Evolutionary conservation across 345 rosid species (phyloP), one percentile per base, ranked within the genome.

Genomic region (Camelina laxa): DNA sequence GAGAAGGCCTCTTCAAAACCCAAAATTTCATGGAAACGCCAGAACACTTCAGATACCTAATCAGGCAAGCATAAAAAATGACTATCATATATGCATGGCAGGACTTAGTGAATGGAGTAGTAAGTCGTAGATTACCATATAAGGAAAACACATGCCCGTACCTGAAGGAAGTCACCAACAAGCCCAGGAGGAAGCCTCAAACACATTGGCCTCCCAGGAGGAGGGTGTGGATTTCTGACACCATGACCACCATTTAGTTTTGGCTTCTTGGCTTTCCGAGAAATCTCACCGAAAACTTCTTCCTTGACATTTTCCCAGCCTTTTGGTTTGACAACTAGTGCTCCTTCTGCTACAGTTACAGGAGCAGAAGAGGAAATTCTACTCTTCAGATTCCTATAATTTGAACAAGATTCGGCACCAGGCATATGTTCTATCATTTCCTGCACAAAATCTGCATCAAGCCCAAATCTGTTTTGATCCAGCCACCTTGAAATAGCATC

Each of bases 131-230:
- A 70, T 33, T 36, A 65, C 49, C 53, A 36, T 24, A 75, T 60
- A 39, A 65, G 76, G 7, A 53, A 76, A 62, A 49, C 56, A 70
- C 24, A 65, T 14, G 55, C 27, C 42, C 60, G 22, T 85, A 92
- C 99, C 97, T 95, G 97, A 86, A 87, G 89, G 72, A 85, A 82
- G 80, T 95, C 99, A 66, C 97, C 99, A 84, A 83, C 85, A 79
- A 90, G 85, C 27, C 79, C 84, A 63, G 89, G 85, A 73, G 95
- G 89, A 82, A 92, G 84, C 83, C 86, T 87, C 79, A 75, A 67
- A 81, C 91, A 87, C 75, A 89, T 62, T 15, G 75, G 81, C 78
- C 80, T 90, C 79, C 99, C 97, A 13, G 84, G 62, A 71, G 97
- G 97, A 62, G 85, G 90, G 67, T 75, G 74, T 44, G 61, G 70